Base-by-base conservation (phyloP, 441 rosid species). In the Gossypium davidsonii region DNA sequence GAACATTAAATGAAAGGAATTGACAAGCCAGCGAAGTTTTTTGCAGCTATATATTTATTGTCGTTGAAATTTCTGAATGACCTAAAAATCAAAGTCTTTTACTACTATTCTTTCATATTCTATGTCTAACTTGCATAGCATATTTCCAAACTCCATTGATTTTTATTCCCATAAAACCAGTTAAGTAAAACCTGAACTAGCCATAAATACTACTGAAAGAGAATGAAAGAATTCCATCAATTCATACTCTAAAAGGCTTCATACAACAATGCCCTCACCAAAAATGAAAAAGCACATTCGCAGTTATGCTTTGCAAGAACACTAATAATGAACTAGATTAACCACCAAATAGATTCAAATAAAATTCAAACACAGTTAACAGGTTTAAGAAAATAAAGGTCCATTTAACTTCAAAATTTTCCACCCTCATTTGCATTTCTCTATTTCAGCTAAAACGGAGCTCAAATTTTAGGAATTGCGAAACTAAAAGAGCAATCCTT, bases 401-500 rank as follows among this genome's bases (percentile, higher is more conserved):
- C 46, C 76, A 72, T 68, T 57, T 57, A 44, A 68, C 58, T 57
- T 31, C 9, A 37, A 26, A 51, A 26, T 3, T 9, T 26, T 26
- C 28, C 42, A 37, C 25, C 9, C 2, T 2, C 6, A 63, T 64
- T 31, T 53, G 1, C 42, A 37, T 9, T 65, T 31, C 53, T 63
- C 15, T 39, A 14, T 28, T 15, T 67, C 70, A 60, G 59, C 62
- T 42, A 67, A 76, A 76, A 48, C 48, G 28, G 18, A 68, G 71
- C 51, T 63, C 53, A 4, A 71, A 51, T 59, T 37, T n/a, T 42
- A 71, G 62, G 26, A 62, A 76, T 67, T 39, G 31, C 61, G 52
- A 28, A 23, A 37, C 31, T 37, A 74, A 68, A 67, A 76, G 5
- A 34, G 52, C 56, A 77, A 72, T 0, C 66, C 34, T 90, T 94